Evolutionary conservation across 1,284 basidiomycete genomes (phyloP).

Genomic region (Boletellus deceptivus): DNA sequence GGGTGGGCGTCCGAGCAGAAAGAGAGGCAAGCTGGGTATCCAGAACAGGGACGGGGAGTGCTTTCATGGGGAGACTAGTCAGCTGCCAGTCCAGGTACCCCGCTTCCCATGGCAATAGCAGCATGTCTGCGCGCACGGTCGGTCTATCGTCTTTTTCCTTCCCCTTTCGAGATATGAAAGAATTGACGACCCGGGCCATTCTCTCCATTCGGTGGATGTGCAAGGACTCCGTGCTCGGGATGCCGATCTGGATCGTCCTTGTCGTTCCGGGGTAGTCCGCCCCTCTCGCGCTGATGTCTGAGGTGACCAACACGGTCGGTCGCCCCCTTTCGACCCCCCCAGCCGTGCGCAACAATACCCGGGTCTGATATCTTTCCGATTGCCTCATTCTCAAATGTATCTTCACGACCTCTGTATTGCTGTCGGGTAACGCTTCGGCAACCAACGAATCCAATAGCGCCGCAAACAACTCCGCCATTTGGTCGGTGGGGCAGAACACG

Average conservation of each 20-base stretch:
- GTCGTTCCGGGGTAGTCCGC: constrained; percentile 92
- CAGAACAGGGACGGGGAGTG: constrained; percentile 39
- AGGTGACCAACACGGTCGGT: constrained; percentile 76
- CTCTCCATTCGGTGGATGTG: constrained; percentile 94
- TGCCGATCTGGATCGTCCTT: constrained; percentile 90
- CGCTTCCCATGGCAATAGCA: constrained; percentile 83
- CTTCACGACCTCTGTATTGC: constrained; percentile 65
- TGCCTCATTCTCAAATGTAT: constrained; percentile 86
- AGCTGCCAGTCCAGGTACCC: constrained; percentile 71
- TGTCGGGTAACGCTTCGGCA: constrained; percentile 45
- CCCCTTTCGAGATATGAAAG: constrained; percentile 40
- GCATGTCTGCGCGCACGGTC: constrained; percentile 68
- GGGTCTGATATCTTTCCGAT: constrained; percentile 24
- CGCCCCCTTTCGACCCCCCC: constrained; percentile 46
- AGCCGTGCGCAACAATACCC: constrained; percentile 43
- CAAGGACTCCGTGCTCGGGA: constrained; percentile 69
- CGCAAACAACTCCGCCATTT: constrained; percentile 77
- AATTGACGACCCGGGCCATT: constrained; percentile 77
- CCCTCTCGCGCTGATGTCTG: constrained; percentile 89
- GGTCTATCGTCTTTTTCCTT: background rate
- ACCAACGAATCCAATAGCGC: constrained; percentile 58
- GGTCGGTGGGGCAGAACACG: constrained; percentile 89
- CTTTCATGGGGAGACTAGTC: constrained; percentile 69
- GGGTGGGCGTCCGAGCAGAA: background rate
- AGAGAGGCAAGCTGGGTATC: constrained; percentile 14